Percentiles rank a stretch among this genome's conserved stretches.
Conservation (phyloP, 768 basidiomycete species). For the Phylloporus arenicola region DNA sequence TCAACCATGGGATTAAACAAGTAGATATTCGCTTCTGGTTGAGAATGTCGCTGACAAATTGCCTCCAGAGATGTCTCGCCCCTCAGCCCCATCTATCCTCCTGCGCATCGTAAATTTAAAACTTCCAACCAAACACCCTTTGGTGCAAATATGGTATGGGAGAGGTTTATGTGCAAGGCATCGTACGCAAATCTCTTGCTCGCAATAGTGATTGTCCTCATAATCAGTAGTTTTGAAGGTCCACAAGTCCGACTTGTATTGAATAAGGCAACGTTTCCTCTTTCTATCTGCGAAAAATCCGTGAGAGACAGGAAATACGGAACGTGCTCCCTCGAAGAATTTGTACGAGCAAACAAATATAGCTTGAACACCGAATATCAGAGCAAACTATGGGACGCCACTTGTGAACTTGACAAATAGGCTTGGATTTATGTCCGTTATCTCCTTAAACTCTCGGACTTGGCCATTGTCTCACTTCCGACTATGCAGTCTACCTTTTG, state of each 20-base stretch:
- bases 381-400: not conserved
- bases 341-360: constrained; percentile 27
- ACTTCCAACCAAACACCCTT: constrained; percentile 41
- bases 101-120: constrained; percentile 30
- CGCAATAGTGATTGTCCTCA: not conserved
- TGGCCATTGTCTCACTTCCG: not conserved
- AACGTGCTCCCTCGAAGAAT: constrained; percentile 33
- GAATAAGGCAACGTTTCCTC: constrained; percentile 36
- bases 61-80: constrained; percentile 28
- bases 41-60: not conserved
- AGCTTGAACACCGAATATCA: constrained; percentile 7
- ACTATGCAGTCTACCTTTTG: too few relatives aligned
- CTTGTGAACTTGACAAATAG: not conserved
- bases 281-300: constrained; percentile 29
- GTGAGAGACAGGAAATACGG: constrained; percentile 29
- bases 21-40: constrained; percentile 14
- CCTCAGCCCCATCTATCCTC: constrained; percentile 26
- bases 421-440: not conserved
- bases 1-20: constrained; percentile 38
- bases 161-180: constrained; percentile 15
- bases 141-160: constrained; percentile 41
- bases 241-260: constrained; percentile 39
- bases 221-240: constrained; percentile 23
- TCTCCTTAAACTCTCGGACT: too few relatives aligned
- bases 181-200: not conserved